A percentile compares a stretch with the other conserved stretches of the same genome.
These are phyloP conservation scores for Steccherinum ochraceum DNA, from an alignment of 768 basidiomycete genomes.

Conservation along the genomic window DNA sequence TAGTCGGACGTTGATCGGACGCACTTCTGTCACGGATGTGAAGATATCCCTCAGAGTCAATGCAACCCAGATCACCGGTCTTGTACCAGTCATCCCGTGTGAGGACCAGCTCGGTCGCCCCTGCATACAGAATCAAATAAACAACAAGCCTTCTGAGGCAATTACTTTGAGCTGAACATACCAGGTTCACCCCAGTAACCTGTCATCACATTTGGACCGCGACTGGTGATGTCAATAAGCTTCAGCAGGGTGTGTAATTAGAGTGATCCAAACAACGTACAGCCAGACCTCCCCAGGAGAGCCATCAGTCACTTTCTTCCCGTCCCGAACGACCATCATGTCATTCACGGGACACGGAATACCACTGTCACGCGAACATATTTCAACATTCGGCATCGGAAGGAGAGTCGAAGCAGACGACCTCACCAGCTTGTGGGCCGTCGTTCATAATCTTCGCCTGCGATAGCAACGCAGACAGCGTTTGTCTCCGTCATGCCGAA, in stretches of 20 bases:
- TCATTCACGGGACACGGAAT: slow-evolving; percentile 49
- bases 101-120: slow-evolving; percentile 21
- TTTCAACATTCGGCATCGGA: slow-evolving; percentile 2
- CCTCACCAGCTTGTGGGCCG: slow-evolving; percentile 48
- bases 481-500: slow-evolving; percentile 58
- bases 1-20: no score
- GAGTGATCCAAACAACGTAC: no score
- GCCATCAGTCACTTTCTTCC: slow-evolving; percentile 12
- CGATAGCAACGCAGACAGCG: slow-evolving; percentile 44
- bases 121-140: slow-evolving; percentile 11
- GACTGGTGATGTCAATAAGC: slow-evolving; percentile 18
- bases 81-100: slow-evolving; percentile 27
- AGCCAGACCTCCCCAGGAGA: slow-evolving; percentile 27
- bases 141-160: no score
- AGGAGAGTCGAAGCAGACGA: slow-evolving; percentile 14
- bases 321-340: slow-evolving; percentile 40
- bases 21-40: slow-evolving; percentile 25
- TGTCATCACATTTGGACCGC: slow-evolving; percentile 56
- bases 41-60: slow-evolving; percentile 26
- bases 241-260: no score
- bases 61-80: slow-evolving; percentile 23
- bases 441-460: slow-evolving; percentile 50
- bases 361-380: slow-evolving; percentile 40
- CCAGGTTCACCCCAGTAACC: slow-evolving; percentile 56
- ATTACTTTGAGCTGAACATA: slow-evolving; percentile 16